Conservation (phyloP, 768 basidiomycete species). For the Floccularia luteovirens region DNA sequence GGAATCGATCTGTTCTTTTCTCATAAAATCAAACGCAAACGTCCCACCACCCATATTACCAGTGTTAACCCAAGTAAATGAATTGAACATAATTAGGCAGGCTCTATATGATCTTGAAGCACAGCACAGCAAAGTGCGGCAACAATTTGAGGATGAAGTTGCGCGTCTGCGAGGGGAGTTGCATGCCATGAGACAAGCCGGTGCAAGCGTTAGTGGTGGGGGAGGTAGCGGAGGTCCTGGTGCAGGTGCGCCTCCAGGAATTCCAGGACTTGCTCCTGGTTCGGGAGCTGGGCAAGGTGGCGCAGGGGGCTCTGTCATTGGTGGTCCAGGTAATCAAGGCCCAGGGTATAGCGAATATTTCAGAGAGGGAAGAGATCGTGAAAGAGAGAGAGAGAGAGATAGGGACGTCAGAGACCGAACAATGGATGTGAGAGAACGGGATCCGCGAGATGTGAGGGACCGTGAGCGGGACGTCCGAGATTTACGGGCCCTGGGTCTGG, state of each 20-base stretch:
- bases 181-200: slow-evolving; percentile 7
- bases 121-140: slow-evolving; percentile 78
- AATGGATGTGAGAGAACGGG: too few relatives aligned
- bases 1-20: too few relatives aligned
- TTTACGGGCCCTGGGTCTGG: too few relatives aligned
- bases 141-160: slow-evolving; percentile 84
- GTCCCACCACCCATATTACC: too few relatives aligned
- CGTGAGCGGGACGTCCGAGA: too few relatives aligned
- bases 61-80: slow-evolving; percentile 83
- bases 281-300: slow-evolving; percentile 9
- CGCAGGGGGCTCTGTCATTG: slow-evolving; percentile 10
- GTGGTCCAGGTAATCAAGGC: slow-evolving; percentile 11
- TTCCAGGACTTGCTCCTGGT: slow-evolving; percentile 3
- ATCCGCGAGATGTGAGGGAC: too few relatives aligned
- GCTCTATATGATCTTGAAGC: slow-evolving; percentile 89
- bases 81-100: slow-evolving; percentile 84
- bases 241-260: slow-evolving; percentile 15
- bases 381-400: slow-evolving; percentile 16
- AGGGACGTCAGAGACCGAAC: too few relatives aligned
- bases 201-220: too few relatives aligned
- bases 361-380: slow-evolving; percentile 15
- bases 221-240: too few relatives aligned
- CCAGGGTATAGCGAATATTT: slow-evolving; percentile 12
- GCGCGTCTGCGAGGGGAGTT: slow-evolving; percentile 57
- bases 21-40: too few relatives aligned